Conservation (phyloP, 805 yeast genomes). For the Metschnikowia baotianmanensis region DNA sequence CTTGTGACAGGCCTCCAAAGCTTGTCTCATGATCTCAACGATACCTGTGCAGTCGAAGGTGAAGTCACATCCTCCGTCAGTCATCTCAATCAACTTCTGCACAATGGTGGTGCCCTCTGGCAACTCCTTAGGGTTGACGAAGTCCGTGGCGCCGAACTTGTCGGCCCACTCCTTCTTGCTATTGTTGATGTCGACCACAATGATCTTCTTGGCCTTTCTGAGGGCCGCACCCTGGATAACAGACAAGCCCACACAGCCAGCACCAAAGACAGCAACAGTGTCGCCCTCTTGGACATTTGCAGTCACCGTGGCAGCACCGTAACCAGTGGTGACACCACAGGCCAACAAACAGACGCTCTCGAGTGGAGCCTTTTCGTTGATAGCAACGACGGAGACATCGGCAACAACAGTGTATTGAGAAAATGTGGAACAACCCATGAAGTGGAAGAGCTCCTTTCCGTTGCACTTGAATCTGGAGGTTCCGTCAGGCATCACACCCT, state of each 20-base stretch:
- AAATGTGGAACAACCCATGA: conserved; percentile 98
- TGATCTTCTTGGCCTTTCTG: conserved; percentile 76
- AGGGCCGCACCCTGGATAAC: conserved; percentile 92
- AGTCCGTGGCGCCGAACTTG: conserved; percentile 94
- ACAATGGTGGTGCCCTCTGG: conserved; percentile 75
- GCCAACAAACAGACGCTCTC: conserved; percentile 92
- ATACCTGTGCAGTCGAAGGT: conserved; percentile 99
- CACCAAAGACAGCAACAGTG: conserved; percentile 94
- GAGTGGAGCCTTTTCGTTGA: conserved; percentile 77
- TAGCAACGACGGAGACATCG: conserved; percentile 93
- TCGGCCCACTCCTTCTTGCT: conserved; percentile 81
- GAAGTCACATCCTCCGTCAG: conserved; percentile 96
- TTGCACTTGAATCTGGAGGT: conserved; percentile 84
- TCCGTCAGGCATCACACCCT: conserved; percentile 99
- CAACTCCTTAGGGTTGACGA: conserved; percentile 78
- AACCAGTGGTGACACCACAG: conserved; percentile 98
- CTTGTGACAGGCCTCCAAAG: conserved; percentile 95
- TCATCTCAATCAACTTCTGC: conserved; percentile 77
- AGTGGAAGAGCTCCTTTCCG: conserved; percentile 84
- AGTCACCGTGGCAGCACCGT: conserved; percentile 94
- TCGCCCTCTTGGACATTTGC: conserved; percentile 91
- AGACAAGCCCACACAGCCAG: conserved; percentile 95
- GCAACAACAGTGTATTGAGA: conserved; percentile 98
- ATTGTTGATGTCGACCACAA: conserved; percentile 85
- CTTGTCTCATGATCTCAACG: conserved; percentile 90